Evolutionary conservation across 2,329 filamentous ascomycete species (phyloP), one percentile per base, ranked within the genome.

Genomic region (Cordyceps javanica): DNA sequence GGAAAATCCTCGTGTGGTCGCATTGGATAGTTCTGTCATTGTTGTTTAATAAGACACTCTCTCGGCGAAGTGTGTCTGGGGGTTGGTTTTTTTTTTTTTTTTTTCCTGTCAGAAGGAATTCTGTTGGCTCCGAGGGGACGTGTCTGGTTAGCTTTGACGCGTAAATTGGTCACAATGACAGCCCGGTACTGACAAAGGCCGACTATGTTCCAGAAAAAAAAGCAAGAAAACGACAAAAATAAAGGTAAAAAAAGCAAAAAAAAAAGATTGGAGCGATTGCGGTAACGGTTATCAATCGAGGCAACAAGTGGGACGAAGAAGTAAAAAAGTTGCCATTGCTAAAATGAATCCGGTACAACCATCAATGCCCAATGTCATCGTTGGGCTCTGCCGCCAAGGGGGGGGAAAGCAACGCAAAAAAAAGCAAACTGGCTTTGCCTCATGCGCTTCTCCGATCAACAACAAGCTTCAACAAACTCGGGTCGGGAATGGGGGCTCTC

Each of bases 301-400:
- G 42, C 52, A 55, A 55, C 52, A 55, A 48, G 52, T 55, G 52
- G 52, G 52, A 55, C 52, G 32, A 21, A 38, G 28, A n/a, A n/a
- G n/a, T n/a, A n/a, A n/a, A n/a, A n/a, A n/a, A n/a, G n/a, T n/a
- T n/a, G 5, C 16, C 16, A 21, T 30, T 23, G 52, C 28, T 45
- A 8, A 55, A 38, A 46, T 46, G 52, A 38, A 8, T 21, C 8
- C 38, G 25, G 23, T 32, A 6, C 11, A 41, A 25, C 4, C 3
- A 25, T 28, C 30, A 46, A 45, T 46, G 41, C 30, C 28, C 21
- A 36, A n/a, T 46, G 41, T 26, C 11, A 30, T 36, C 39, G 19
- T 28, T 45, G 30, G 32, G 2, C 8, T 36, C 16, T 38, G 28
- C 30, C 28, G 16, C 16, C 6, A 7, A n/a, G 52, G 6, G n/a